phyloP scores from a whole-genome alignment of 345 rosid species.

The Ricinus communis region DNA sequence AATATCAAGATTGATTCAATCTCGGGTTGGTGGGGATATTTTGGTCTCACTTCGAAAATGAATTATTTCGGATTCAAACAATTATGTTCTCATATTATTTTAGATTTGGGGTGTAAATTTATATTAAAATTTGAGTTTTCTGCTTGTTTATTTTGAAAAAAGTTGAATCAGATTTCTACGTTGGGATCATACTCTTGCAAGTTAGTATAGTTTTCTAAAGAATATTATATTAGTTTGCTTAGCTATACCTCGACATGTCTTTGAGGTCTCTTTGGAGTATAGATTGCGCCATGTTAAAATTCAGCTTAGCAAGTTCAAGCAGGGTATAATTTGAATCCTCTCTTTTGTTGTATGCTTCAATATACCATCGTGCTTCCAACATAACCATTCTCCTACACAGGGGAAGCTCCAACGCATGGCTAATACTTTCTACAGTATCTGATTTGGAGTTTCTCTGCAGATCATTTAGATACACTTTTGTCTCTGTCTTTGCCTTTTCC shows the following conservation, averaged over 20 bases:
- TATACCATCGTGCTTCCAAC: constrained; percentile 39
- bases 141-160: too few relatives aligned
- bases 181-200: too few relatives aligned
- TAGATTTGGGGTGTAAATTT: too few relatives aligned
- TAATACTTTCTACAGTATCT: constrained; percentile 15
- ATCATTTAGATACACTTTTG: constrained; percentile 19
- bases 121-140: too few relatives aligned
- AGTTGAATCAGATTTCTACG: too few relatives aligned
- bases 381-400: constrained; percentile 29
- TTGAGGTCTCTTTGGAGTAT: constrained; percentile 35
- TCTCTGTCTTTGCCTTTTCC: constrained; percentile 21
- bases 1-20: too few relatives aligned
- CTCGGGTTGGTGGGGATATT: too few relatives aligned
- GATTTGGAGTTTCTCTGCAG: neutral
- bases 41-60: too few relatives aligned
- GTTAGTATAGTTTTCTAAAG: too few relatives aligned
- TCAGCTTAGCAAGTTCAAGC: constrained; percentile 41
- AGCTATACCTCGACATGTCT: constrained; percentile 34
- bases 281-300: constrained; percentile 46
- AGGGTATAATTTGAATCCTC: constrained; percentile 5
- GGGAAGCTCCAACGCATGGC: constrained; percentile 40
- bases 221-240: too few relatives aligned
- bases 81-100: too few relatives aligned
- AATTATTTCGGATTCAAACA: too few relatives aligned
- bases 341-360: constrained; percentile 24